Base-by-base conservation (phyloP, 345 rosid species). In the Ceriops decandra region DNA sequence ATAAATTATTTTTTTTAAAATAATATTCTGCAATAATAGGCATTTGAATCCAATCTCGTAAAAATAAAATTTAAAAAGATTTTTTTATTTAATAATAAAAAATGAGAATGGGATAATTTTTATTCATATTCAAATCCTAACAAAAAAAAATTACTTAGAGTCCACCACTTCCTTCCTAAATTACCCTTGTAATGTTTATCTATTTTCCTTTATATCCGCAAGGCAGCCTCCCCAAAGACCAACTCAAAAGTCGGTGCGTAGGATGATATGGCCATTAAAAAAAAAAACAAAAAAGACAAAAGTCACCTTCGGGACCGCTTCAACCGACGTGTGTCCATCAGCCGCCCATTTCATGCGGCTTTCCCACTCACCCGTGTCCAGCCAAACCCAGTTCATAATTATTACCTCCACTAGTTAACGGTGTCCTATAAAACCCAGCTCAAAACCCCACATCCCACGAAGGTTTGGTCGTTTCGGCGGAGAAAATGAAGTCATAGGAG, bases 311-410 rank as follows among this genome's bases (percentile, higher is more conserved):
- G 13, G 35, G 2, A 28, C 8, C 83, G 84, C 86, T 79, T 75
- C 73, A 52, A 54, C 72, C 57, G 4, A 76, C 85, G 84, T 24
- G 26, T 80, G 86, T 63, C 87, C 56, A 56, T 6, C 51, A 65
- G 17, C 17, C 49, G 49, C 17, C 17, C 17, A 42, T 42, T 42
- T 42, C 49, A 0, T 2, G 49, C 17, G 1, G 49, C 5, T 42
- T 42, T 76, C 79, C 7, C 20, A 72, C 77, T 20, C 64, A 81
- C 93, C 81, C 85, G 89, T 80, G 85, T 67, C 71, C 36, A 16
- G n/a, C 20, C 7, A 47, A 42, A 20, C 24, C 9, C 32, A 7
- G 26, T 24, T 24, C 19, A 15, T 56, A 56, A 56, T 22, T 22
- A 22, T 32, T 28, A 64, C 67, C 62, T 49, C 77, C 60, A 62